Percentiles rank a stretch among this genome's conserved stretches.
Conservation (phyloP, 1,284 basidiomycete genomes). For the Singerocomus inundabilis region DNA sequence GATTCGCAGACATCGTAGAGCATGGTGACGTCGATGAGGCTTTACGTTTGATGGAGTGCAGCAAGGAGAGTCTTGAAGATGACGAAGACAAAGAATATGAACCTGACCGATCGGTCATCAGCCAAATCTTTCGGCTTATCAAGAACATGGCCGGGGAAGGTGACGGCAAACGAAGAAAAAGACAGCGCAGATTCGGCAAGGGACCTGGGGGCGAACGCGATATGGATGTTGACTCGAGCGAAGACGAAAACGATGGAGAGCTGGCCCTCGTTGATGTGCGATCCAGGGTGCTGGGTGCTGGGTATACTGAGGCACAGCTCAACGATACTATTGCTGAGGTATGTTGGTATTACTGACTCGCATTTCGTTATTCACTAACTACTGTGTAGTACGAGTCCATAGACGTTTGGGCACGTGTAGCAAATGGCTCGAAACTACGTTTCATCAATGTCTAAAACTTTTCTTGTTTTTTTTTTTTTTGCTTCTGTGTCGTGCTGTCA, state of each 20-base stretch:
- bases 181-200: constrained; percentile 54
- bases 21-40: constrained; percentile 96
- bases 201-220: constrained; percentile 68
- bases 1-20: constrained; percentile 79
- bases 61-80: constrained; percentile 86
- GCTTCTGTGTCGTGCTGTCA: constrained; percentile 2
- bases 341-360: constrained; percentile 30
- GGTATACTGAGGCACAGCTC: constrained; percentile 88
- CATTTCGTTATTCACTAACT: constrained; percentile 12
- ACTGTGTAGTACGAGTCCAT: constrained; percentile 74
- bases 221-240: constrained; percentile 60
- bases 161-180: constrained; percentile 41
- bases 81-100: constrained; percentile 71
- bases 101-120: constrained; percentile 74
- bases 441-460: constrained; percentile 39
- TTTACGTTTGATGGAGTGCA: constrained; percentile 93
- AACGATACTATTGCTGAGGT: constrained; percentile 82
- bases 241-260: constrained; percentile 62
- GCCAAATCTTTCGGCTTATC: constrained; percentile 87
- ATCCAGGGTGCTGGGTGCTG: constrained; percentile 77
- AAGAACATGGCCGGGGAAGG: constrained; percentile 70
- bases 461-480: neutral
- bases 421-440: constrained; percentile 73
- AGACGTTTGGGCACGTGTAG: constrained; percentile 72
- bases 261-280: constrained; percentile 83